A percentile compares a stretch with the other conserved stretches of the same genome.
Evolutionary conservation across 345 rosid genomes (phyloP).

Genomic region (Geranium brycei): DNA sequence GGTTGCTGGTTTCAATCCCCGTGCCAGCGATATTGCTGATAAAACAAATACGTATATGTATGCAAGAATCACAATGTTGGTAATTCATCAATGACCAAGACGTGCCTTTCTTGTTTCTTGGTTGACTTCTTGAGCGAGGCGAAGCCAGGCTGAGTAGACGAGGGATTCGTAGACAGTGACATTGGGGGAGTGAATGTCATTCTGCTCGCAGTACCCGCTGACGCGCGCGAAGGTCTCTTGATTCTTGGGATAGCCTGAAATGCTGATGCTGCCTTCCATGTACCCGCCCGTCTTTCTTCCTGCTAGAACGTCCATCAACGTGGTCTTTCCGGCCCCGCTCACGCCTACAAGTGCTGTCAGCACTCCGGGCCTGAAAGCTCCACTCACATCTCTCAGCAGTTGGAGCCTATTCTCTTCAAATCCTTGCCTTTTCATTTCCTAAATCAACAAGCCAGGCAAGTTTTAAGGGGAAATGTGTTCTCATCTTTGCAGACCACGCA

Average conservation of each 20-base stretch:
- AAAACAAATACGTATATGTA: no score
- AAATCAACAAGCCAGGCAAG: neutral
- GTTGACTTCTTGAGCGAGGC: constrained; percentile 14
- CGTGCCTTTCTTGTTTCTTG: constrained; percentile 11
- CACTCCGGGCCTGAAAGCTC: constrained; percentile 36
- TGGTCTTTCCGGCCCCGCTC: constrained; percentile 43
- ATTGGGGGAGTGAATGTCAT: constrained; percentile 56
- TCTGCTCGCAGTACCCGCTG: constrained; percentile 20
- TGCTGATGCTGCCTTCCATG: constrained; percentile 25
- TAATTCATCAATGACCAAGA: no score
- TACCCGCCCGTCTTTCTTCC: constrained; percentile 41
- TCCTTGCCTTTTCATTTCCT: constrained; percentile 44
- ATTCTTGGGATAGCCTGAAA: constrained; percentile 37
- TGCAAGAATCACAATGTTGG: no score
- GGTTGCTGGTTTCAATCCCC: no score
- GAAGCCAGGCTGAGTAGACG: constrained; percentile 22
- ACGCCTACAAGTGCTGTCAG: constrained; percentile 38
- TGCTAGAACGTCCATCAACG: constrained; percentile 40
- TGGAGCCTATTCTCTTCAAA: constrained; percentile 29
- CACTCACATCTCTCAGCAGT: constrained; percentile 25
- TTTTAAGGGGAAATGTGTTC: no score
- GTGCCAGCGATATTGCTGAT: no score
- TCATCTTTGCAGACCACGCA: no score
- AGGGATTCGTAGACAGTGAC: constrained; percentile 19
- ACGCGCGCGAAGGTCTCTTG: constrained; percentile 24